phyloP scores from a whole-genome alignment of 805 yeast species.

The Saccharomycopsis malanga region DNA sequence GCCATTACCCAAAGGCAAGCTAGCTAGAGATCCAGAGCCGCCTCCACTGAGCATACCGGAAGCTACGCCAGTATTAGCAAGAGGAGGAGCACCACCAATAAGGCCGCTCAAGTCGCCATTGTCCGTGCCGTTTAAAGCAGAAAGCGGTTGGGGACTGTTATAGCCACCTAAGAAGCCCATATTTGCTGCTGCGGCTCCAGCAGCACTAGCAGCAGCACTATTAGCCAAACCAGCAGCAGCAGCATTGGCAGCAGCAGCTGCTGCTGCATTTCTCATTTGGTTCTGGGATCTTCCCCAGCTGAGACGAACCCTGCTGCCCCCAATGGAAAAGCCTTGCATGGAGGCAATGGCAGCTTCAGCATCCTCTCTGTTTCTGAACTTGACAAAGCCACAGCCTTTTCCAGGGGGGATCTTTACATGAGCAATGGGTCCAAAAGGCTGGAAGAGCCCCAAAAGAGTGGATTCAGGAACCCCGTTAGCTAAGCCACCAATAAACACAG shows the following conservation, averaged over 20 bases:
- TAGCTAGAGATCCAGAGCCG: not conserved
- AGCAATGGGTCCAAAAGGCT: constrained; percentile 64
- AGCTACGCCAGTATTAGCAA: not conserved
- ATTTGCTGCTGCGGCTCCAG: not conserved
- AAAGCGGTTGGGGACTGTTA: not conserved
- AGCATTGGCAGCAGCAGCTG: not conserved
- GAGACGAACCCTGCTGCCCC: constrained; percentile 65
- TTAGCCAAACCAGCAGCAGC: not conserved
- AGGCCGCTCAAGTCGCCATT: not conserved
- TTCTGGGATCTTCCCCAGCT: constrained; percentile 62
- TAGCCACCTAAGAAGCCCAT: not conserved
- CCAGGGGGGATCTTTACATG: constrained; percentile 73
- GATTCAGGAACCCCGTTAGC: constrained; percentile 58
- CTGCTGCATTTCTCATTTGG: constrained; percentile 23
- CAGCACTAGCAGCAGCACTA: not conserved
- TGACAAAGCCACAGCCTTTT: constrained; percentile 75
- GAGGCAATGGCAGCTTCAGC: constrained; percentile 74
- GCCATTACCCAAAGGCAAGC: not conserved
- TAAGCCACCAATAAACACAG: constrained; percentile 73
- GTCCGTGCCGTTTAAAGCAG: not conserved
- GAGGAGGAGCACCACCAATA: not conserved
- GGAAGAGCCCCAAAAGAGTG: constrained; percentile 53
- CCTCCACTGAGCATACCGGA: too few species aligned
- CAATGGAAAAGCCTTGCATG: constrained; percentile 72
- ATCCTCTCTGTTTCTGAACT: constrained; percentile 56